Conservation (phyloP, 2,329 filamentous ascomycete genomes). For the Parafenestella ontariensis region DNA sequence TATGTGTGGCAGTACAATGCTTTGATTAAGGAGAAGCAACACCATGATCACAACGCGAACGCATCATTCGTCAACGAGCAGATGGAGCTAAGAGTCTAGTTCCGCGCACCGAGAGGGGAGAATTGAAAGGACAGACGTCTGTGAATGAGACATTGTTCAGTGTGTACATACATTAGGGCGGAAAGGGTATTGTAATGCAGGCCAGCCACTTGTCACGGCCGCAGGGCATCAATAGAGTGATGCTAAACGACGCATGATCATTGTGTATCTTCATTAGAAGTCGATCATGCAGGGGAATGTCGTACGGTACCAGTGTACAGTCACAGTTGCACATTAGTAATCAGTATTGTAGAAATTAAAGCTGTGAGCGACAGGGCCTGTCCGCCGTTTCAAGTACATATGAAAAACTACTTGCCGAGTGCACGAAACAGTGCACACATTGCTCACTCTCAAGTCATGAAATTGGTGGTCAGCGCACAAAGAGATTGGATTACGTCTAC, state of each 20-base stretch:
- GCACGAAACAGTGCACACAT: too few species aligned
- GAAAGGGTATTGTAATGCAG: background rate
- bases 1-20: conserved; percentile 27
- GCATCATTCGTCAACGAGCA: conserved; percentile 16
- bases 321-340: background rate
- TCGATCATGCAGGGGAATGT: background rate
- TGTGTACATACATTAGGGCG: background rate
- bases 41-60: conserved; percentile 12
- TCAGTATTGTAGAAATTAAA: background rate
- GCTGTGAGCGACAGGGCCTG: background rate
- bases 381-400: background rate
- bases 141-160: background rate
- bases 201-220: background rate
- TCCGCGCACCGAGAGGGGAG: too few species aligned
- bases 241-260: background rate
- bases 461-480: too few species aligned
- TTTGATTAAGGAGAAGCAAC: conserved; percentile 16
- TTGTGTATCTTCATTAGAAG: background rate
- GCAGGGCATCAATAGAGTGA: background rate
- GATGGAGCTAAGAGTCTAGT: conserved; percentile 27
- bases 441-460: too few species aligned
- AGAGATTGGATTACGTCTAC: too few species aligned
- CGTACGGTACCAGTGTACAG: background rate
- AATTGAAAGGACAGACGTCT: too few species aligned
- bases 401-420: background rate